Evolutionary conservation across 305 asterid genomes (phyloP).

Genomic region (Fraxinus floribunda): DNA sequence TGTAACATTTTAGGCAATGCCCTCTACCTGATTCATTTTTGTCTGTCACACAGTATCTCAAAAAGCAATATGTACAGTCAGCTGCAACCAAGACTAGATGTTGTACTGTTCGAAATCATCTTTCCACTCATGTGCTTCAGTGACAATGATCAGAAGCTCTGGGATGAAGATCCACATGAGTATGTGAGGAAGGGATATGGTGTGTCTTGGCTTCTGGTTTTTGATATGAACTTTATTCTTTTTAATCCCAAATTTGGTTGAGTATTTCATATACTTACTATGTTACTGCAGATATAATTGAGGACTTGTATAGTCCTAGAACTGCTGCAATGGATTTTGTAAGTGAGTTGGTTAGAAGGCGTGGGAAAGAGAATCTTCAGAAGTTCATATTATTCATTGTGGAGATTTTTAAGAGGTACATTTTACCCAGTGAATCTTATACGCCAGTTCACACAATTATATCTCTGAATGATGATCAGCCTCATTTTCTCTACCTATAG

Average conservation of each 20-base stretch:
- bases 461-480: slow-evolving; percentile 14
- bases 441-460: neutral
- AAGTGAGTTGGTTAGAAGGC: slow-evolving; percentile 96
- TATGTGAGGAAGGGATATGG: slow-evolving; percentile 99
- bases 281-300: slow-evolving; percentile 75
- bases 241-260: slow-evolving; percentile 10
- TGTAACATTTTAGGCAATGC: slow-evolving; percentile 7
- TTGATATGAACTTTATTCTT: slow-evolving; percentile 1
- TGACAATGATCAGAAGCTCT: slow-evolving; percentile 90
- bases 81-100: slow-evolving; percentile 82
- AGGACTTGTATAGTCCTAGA: slow-evolving; percentile 97
- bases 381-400: slow-evolving; percentile 84
- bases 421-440: neutral
- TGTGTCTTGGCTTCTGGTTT: slow-evolving; percentile 33
- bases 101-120: slow-evolving; percentile 83
- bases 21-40: slow-evolving; percentile 18
- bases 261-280: slow-evolving; percentile 1
- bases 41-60: slow-evolving; percentile 65
- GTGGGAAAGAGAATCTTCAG: slow-evolving; percentile 95
- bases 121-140: slow-evolving; percentile 98
- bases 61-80: slow-evolving; percentile 77
- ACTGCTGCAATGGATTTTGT: slow-evolving; percentile 99
- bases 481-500: slow-evolving; percentile 39
- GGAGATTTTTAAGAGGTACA: slow-evolving; percentile 87
- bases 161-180: slow-evolving; percentile 99